phyloP scores from a whole-genome alignment of 2,329 filamentous ascomycete species.

The Aspergillus ruber region DNA sequence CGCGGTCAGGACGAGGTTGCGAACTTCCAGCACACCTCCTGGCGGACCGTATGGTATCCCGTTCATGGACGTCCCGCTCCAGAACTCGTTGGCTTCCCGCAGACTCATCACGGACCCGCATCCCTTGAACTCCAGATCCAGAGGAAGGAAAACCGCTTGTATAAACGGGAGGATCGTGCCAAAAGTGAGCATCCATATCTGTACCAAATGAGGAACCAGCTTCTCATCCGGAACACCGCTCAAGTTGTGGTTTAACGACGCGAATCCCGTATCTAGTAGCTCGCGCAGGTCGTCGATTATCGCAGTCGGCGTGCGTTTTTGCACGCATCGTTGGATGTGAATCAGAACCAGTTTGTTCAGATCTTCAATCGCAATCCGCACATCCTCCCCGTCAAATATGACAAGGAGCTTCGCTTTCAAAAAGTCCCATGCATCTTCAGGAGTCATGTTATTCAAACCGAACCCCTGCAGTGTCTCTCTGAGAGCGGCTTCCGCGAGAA shows the following conservation, averaged over 20 bases:
- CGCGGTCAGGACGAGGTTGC: slow-evolving; percentile 77
- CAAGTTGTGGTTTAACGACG: slow-evolving; percentile 76
- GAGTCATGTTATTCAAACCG: slow-evolving; percentile 62
- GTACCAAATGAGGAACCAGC: slow-evolving; percentile 82
- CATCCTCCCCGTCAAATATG: slow-evolving; percentile 59
- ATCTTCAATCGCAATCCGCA: slow-evolving; percentile 59
- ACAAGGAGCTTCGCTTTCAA: slow-evolving; percentile 57
- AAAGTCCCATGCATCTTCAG: slow-evolving; percentile 61
- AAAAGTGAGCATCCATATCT: slow-evolving; percentile 91
- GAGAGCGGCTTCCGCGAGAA: slow-evolving; percentile 30
- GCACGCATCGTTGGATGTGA: slow-evolving; percentile 57
- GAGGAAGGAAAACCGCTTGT: slow-evolving; percentile 86
- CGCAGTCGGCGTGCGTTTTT: slow-evolving; percentile 52
- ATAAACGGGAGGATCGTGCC: slow-evolving; percentile 86
- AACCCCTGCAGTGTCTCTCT: slow-evolving; percentile 44
- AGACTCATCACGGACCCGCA: slow-evolving; percentile 69
- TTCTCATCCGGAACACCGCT: slow-evolving; percentile 73
- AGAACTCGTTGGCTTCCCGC: slow-evolving; percentile 81
- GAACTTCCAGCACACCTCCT: slow-evolving; percentile 66
- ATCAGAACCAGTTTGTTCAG: slow-evolving; percentile 58
- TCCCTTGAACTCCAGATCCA: slow-evolving; percentile 90
- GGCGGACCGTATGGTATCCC: slow-evolving; percentile 30
- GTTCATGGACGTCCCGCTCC: slow-evolving; percentile 63
- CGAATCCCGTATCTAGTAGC: slow-evolving; percentile 66
- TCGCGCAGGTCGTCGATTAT: slow-evolving; percentile 60